Evolutionary conservation across 805 yeast species (phyloP).

Genomic region (Teunomyces kruisii): DNA sequence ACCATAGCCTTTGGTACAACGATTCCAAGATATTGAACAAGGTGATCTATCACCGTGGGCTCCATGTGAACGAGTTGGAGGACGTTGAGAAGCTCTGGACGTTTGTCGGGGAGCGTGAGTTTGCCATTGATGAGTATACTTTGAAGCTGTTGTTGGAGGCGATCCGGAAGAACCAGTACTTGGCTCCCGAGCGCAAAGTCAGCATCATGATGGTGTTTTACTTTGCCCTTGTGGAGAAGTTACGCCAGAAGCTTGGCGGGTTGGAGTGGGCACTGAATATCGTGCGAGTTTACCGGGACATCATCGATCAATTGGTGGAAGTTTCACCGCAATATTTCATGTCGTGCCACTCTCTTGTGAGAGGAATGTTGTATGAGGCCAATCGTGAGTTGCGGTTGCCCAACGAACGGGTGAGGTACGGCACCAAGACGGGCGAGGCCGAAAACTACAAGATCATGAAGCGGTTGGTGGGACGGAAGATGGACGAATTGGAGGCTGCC

Average conservation of each 20-base stretch:
- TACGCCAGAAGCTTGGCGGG: not conserved
- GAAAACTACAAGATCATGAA: slow-evolving; percentile 10
- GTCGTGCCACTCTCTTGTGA: slow-evolving; percentile 4
- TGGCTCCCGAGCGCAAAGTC: not conserved
- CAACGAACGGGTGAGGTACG: slow-evolving; percentile 6
- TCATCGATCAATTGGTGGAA: slow-evolving; percentile 7
- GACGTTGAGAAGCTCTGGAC: slow-evolving; percentile 8
- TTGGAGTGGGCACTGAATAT: not conserved
- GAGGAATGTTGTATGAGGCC: slow-evolving; percentile 12
- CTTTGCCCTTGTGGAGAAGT: not conserved
- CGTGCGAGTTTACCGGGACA: slow-evolving; percentile 6
- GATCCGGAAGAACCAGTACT: slow-evolving; percentile 4
- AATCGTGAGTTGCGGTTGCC: slow-evolving; percentile 8
- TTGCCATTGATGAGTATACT: slow-evolving; percentile 6
- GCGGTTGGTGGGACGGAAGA: slow-evolving; percentile 5
- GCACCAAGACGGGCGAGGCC: slow-evolving; percentile 3
- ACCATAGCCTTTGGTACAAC: slow-evolving; percentile 25
- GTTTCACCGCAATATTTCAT: not conserved
- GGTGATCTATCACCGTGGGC: slow-evolving; percentile 17
- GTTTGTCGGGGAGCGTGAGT: slow-evolving; percentile 3
- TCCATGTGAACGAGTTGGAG: not conserved
- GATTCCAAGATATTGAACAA: slow-evolving; percentile 30
- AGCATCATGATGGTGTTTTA: slow-evolving; percentile 7
- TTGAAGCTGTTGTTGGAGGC: slow-evolving; percentile 8
- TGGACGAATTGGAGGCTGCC: slow-evolving; percentile 8